phyloP scores from a whole-genome alignment of 805 yeast species.

The Candida loeiensis region DNA sequence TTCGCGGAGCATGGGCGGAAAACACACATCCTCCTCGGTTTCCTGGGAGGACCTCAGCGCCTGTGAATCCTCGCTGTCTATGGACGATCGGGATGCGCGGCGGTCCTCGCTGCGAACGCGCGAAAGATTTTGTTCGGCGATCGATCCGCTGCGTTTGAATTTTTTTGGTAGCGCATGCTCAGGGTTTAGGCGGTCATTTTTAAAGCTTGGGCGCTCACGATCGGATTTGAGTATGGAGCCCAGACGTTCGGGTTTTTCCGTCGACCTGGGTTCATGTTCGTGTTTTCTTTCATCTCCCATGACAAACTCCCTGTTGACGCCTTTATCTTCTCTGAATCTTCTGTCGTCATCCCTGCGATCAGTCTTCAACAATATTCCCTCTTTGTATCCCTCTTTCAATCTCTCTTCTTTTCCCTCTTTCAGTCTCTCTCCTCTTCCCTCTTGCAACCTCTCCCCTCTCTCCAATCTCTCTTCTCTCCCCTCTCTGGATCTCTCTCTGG shows the following conservation, averaged over 20 bases:
- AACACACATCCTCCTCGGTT: constrained; percentile 96
- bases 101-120: constrained; percentile 16
- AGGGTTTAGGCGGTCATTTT: too few relatives aligned
- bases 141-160: constrained; percentile 9
- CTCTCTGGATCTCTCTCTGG: not conserved
- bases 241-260: too few relatives aligned
- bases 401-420: too few relatives aligned
- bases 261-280: too few relatives aligned
- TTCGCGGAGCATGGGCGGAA: constrained; percentile 74
- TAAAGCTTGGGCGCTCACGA: too few relatives aligned
- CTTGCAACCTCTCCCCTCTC: not conserved
- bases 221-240: too few relatives aligned
- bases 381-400: too few relatives aligned
- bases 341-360: too few relatives aligned
- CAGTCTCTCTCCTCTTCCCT: not conserved
- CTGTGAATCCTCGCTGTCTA: constrained; percentile 69
- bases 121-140: constrained; percentile 9
- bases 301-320: too few relatives aligned
- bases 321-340: too few relatives aligned
- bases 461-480: not conserved
- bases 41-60: constrained; percentile 80
- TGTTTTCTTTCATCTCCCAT: too few relatives aligned
- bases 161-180: constrained; percentile 3
- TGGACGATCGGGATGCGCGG: constrained; percentile 35
- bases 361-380: too few relatives aligned